These are phyloP conservation scores for Cercospora brassicicola DNA, from an alignment of 2,329 filamentous ascomycete genomes.

Conservation along the genomic window DNA sequence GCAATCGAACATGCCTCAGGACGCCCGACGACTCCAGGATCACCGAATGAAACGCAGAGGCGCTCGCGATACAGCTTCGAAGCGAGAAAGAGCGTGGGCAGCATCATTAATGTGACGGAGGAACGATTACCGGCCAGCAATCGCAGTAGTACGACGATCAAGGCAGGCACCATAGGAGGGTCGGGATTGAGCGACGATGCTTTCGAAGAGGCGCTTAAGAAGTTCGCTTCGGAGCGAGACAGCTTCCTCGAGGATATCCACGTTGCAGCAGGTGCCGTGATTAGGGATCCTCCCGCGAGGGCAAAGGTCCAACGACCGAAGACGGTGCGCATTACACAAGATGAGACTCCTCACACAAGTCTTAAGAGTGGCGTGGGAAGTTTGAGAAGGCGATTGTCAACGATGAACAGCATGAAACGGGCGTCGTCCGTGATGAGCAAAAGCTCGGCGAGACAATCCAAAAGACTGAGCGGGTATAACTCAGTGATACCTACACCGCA, in stretches of 20 bases:
- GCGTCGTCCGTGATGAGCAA: constrained; percentile 71
- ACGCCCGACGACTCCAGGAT: constrained; percentile 48
- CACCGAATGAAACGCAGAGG: constrained; percentile 42
- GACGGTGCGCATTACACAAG: constrained; percentile 79
- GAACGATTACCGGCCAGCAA: constrained; percentile 58
- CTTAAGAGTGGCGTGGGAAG: constrained; percentile 71
- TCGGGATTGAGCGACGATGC: constrained; percentile 60
- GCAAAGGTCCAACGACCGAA: constrained; percentile 65
- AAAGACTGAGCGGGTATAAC: constrained; percentile 93
- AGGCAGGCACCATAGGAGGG: constrained; percentile 45
- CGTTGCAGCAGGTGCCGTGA: constrained; percentile 78
- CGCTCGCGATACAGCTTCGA: constrained; percentile 49
- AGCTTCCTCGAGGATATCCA: constrained; percentile 89
- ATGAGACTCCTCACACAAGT: constrained; percentile 50
- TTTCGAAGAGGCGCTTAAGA: constrained; percentile 88
- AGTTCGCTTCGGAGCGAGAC: constrained; percentile 94
- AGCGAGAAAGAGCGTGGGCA: constrained; percentile 53
- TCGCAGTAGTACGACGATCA: constrained; percentile 65
- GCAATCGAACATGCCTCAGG: constrained; percentile 54
- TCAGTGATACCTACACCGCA: constrained; percentile 94
- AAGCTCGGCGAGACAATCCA: constrained; percentile 75
- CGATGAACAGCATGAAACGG: constrained; percentile 93
- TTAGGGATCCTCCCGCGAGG: constrained; percentile 45
- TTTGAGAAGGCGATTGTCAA: constrained; percentile 88
- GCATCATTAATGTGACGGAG: constrained; percentile 47